Evolutionary conservation across 129 eudicot species (phyloP), one percentile per base, ranked within the genome.

Genomic region (Centaurea solstitialis): DNA sequence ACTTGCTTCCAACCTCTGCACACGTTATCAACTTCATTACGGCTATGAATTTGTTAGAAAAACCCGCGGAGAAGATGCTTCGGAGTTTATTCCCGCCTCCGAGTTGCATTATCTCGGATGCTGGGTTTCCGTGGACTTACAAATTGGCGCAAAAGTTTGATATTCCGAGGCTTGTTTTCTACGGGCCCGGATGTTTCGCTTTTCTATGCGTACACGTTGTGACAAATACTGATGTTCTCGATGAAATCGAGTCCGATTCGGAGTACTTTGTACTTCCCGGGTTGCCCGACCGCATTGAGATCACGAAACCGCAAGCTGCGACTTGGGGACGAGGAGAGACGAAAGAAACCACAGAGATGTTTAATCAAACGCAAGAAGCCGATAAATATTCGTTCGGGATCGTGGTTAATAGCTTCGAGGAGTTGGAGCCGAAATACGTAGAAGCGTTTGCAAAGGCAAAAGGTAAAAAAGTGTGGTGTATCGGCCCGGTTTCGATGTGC

Each of bases 401-500:
- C 3, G 43, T 90, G 72, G 90, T 80, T 4, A 88, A 90, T 53
- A 90, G 83, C 24, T 90, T 90, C 50, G 75, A 72, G 41, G 90
- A 86, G 78, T 68, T 90, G 21, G 94, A 90, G 85, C 69, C 80
- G 0, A 13, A 47, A 38, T 90, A 88, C 38, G 77, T 88, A 4
- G 82, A 86, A 30, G 90, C 59, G 28, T 74, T 50, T 17, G 39
- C 23, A 4, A 87, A 72, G 74, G 76, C 35, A 11, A 79, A 84
- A 78, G 74, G 77, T 6, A 77, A 15, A 15, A 88, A 80, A n/a
- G 84, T 86, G 7, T 91, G 88, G 91, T 85, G 92, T 75, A 47
- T 89, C 43, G 97, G 97, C 17, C 97, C 93, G 12, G 84, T 91
- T 23, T 91, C 97, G 0, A 69, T 91, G 1, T 83, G 79, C 74